Conservation (phyloP, 148 eudicot species). For the Heliamphora exappendiculata region DNA sequence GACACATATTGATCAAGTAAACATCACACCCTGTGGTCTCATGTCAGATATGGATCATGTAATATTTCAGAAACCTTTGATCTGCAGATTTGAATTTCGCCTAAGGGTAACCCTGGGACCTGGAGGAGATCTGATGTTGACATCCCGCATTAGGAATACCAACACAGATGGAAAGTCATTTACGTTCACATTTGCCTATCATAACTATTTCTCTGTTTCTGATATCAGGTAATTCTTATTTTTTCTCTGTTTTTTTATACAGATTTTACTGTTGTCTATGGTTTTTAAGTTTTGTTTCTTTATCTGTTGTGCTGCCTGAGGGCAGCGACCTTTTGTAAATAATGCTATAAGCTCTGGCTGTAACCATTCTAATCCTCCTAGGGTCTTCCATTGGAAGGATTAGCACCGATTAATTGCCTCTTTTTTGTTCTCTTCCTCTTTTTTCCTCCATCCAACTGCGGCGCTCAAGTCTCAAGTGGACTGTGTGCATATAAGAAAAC, state of each 20-base stretch:
- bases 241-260: background rate
- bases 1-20: background rate
- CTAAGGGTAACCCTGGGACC: slow-evolving; percentile 65
- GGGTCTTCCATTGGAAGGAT: background rate
- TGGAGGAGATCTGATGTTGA: slow-evolving; percentile 75
- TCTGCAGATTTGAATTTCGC: slow-evolving; percentile 67
- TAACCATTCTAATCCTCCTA: background rate
- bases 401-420: background rate
- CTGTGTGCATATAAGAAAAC: background rate
- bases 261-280: background rate
- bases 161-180: slow-evolving; percentile 74
- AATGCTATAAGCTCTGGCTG: background rate
- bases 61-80: background rate
- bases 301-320: background rate
- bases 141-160: slow-evolving; percentile 72
- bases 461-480: background rate
- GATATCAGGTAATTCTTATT: slow-evolving; percentile 52
- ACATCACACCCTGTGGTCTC: background rate
- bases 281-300: background rate
- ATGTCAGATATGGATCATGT: background rate
- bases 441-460: background rate
- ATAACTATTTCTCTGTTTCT: slow-evolving; percentile 72
- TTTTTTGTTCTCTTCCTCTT: background rate
- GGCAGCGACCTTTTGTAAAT: background rate
- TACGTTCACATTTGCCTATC: slow-evolving; percentile 75